phyloP scores from a whole-genome alignment of 768 basidiomycete genomes.

The Russula vinacea region DNA sequence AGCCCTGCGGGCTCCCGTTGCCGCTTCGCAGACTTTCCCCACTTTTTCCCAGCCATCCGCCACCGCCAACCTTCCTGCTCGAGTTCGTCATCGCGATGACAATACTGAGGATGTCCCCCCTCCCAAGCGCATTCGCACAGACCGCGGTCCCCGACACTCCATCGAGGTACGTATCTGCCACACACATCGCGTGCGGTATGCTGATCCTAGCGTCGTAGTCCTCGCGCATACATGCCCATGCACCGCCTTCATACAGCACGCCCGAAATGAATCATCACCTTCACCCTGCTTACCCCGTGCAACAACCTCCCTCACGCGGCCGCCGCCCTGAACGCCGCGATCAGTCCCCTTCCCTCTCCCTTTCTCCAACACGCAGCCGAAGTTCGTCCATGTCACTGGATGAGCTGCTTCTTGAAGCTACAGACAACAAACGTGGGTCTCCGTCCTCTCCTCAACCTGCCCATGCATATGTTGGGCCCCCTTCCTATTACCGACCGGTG shows the following conservation, averaged over 20 bases:
- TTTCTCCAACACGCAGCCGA: constrained; percentile 39
- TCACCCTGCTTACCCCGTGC: constrained; percentile 33
- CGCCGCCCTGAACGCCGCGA: constrained; percentile 29
- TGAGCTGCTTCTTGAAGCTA: constrained; percentile 48
- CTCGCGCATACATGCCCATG: constrained; percentile 32
- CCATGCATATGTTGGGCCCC: constrained; percentile 36
- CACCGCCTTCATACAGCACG: constrained; percentile 30
- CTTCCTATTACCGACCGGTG: constrained; percentile 29
- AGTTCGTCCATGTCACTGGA: constrained; percentile 42
- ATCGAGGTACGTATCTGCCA: constrained; percentile 32
- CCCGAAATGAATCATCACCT: constrained; percentile 29
- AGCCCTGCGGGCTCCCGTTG: constrained; percentile 11
- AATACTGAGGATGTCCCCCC: constrained; percentile 50
- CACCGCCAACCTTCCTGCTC: constrained; percentile 38
- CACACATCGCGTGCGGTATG: neutral
- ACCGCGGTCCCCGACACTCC: constrained; percentile 38
- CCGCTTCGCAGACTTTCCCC: constrained; percentile 33
- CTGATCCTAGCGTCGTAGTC: constrained; percentile 16
- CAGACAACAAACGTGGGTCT: constrained; percentile 39
- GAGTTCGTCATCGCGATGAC: constrained; percentile 46
- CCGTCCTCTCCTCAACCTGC: constrained; percentile 26
- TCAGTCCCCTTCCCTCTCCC: constrained; percentile 34
- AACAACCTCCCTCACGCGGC: constrained; percentile 30
- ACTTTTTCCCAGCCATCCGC: constrained; percentile 43
- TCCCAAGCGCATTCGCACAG: constrained; percentile 46